Evolutionary conservation across 139 green algal species (phyloP), one percentile per base, ranked within the genome.

Genomic region (Chlamydomonas sphaeroides): DNA sequence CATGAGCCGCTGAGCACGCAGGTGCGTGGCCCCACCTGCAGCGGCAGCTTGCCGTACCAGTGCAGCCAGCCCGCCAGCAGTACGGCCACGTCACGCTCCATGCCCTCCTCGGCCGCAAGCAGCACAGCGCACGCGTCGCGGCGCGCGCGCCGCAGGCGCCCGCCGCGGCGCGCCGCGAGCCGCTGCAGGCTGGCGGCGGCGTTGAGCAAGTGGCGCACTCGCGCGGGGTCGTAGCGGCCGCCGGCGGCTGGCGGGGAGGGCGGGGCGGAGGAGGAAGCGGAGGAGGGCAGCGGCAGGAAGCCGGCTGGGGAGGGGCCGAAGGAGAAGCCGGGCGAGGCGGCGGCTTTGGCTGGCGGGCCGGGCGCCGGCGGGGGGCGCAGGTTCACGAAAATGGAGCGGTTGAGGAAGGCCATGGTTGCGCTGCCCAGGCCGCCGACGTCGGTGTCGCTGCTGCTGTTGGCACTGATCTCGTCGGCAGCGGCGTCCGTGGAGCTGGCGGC

Each of bases 11-110:
- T n/a, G n/a, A n/a, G n/a, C 39, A 66, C 28, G 51, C 20, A 21
- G 48, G 70, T 41, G 7, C 10, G 23, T 6, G 23, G 30, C 17
- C 75, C 30, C 51, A 86, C 83, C 62, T 86, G 80, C 35, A 86
- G 80, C 32, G 86, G 86, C 82, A 95, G 71, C 36, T 85, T 75
- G n/a, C 77, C 68, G 71, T 85, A 90, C 91, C 89, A 95, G 68
- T 91, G 85, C 79, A 91, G 79, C 89, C 90, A 95, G 32, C 62
- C 88, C 6, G 88, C 88, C 45, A 95, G 78, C 85, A 95, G 53
- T 78, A 80, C 70, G 21, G 83, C 90, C 30, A 91, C 82, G 33
- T 86, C 33, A 0, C 21, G 45, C 65, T 85, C 84, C 66, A 87
- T 83, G 53, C 45, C 45, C 45, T 53, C 45, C 45, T 53, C 45